Conservation (phyloP, 345 rosid genomes). For the Camelina hispida region DNA sequence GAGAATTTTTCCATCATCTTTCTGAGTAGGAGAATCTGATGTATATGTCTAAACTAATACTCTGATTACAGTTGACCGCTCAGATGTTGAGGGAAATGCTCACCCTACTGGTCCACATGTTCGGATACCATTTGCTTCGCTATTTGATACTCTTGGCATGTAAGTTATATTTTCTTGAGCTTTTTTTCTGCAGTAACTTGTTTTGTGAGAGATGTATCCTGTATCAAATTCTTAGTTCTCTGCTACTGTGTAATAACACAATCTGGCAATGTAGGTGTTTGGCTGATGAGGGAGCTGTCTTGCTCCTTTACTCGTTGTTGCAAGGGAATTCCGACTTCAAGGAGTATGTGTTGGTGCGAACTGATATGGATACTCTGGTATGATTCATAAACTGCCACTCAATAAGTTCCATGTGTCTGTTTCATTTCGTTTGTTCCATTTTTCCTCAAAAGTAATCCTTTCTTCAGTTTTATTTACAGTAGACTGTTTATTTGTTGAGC, state of each 20-base stretch:
- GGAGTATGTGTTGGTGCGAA: conserved; percentile 96
- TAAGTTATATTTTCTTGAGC: conserved; percentile 48
- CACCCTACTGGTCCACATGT: conserved; percentile 60
- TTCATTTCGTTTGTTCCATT: conserved; percentile 7
- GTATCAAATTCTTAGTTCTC: conserved; percentile 2
- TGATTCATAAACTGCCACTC: conserved; percentile 38
- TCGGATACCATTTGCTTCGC: conserved; percentile 85
- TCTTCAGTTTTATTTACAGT: conserved; percentile 4
- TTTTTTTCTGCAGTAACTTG: background rate
- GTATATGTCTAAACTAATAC: conserved; percentile 21
- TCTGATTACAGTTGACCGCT: conserved; percentile 73
- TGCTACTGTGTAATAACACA: conserved; percentile 29
- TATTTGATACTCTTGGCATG: conserved; percentile 95
- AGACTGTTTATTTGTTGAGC: conserved; percentile 9
- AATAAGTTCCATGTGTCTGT: conserved; percentile 12
- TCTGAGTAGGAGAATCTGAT: background rate
- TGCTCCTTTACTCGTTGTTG: conserved; percentile 87
- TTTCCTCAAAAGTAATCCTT: background rate
- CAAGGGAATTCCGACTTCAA: conserved; percentile 91
- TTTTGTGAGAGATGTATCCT: conserved; percentile 10
- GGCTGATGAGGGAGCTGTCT: conserved; percentile 87
- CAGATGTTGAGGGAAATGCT: conserved; percentile 81
- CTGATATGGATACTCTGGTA: conserved; percentile 98
- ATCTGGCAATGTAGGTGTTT: conserved; percentile 67
- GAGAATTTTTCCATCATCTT: conserved; percentile 42